A percentile compares a stretch with the other conserved stretches of the same genome.
phyloP scores from a whole-genome alignment of 371 early-diverging fungal species.

The Zopfochytrium polystomum region DNA sequence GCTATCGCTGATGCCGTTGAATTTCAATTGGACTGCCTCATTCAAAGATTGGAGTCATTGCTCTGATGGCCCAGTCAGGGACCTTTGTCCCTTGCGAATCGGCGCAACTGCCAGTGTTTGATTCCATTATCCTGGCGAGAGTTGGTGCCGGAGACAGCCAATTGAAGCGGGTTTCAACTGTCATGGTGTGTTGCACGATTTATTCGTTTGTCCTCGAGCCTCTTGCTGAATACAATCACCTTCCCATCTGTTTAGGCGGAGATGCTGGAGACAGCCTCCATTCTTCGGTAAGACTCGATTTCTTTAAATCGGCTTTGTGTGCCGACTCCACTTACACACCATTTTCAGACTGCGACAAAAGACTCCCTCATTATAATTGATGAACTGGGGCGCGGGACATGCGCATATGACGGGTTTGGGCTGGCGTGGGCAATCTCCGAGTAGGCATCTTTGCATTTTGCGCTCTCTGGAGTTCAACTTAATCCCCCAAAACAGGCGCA shows the following conservation, averaged over 20 bases:
- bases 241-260: conserved; percentile 65
- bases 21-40: conserved; percentile 1
- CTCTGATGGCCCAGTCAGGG: conserved; percentile 96
- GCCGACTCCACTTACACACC: neutral
- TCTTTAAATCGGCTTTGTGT: conserved; percentile 3
- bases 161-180: conserved; percentile 92
- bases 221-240: neutral
- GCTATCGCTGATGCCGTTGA: neutral
- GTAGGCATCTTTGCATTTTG: conserved; percentile 46
- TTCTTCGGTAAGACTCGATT: conserved; percentile 63
- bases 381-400: conserved; percentile 98
- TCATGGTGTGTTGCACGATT: conserved; percentile 69
- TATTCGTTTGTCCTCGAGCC: neutral
- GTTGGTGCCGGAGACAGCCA: conserved; percentile 97
- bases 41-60: conserved; percentile 78
- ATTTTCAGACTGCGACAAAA: conserved; percentile 66
- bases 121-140: conserved; percentile 89
- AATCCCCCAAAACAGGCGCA: conserved; percentile 56
- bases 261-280: conserved; percentile 97
- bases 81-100: conserved; percentile 93
- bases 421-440: conserved; percentile 97
- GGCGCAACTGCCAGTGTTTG: conserved; percentile 80
- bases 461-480: neutral
- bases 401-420: conserved; percentile 95
- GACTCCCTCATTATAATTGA: conserved; percentile 97